Percentiles rank a stretch among this genome's conserved stretches.
Evolutionary conservation across 2,329 filamentous ascomycete genomes (phyloP).

Genomic region (Fusarium sp.): DNA sequence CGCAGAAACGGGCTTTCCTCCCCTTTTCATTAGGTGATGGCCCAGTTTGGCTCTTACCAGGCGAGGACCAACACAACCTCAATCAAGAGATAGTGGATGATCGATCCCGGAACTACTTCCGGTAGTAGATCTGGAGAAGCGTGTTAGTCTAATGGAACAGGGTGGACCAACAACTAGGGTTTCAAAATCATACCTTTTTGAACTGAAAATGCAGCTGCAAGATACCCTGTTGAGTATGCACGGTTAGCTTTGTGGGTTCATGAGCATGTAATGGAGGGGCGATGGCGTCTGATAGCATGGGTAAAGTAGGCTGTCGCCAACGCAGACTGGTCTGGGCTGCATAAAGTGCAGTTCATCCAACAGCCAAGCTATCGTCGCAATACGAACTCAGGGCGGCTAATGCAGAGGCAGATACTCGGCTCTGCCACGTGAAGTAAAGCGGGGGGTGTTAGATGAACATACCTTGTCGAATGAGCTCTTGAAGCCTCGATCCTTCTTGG

Average conservation of each 20-base stretch:
- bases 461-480: conserved; percentile 98
- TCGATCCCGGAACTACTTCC: conserved; percentile 53
- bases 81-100: not conserved
- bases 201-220: conserved; percentile 98
- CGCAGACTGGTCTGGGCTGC: conserved; percentile 17
- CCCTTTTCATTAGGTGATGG: not conserved
- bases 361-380: conserved; percentile 7
- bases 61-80: conserved; percentile 3
- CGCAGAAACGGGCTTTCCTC: not conserved
- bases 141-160: conserved; percentile 35
- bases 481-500: conserved; percentile 93
- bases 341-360: conserved; percentile 17
- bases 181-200: conserved; percentile 77
- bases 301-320: conserved; percentile 14
- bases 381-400: conserved; percentile 12
- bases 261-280: conserved; percentile 3
- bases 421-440: conserved; percentile 22
- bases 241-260: conserved; percentile 29
- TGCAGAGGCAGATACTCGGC: conserved; percentile 14
- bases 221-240: conserved; percentile 72
- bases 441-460: conserved; percentile 48
- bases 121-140: conserved; percentile 61
- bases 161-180: not conserved
- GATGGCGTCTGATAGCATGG: conserved; percentile 3
- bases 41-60: not conserved